phyloP scores from a whole-genome alignment of 2,329 filamentous ascomycete species.

The Coleophoma crateriformis region DNA sequence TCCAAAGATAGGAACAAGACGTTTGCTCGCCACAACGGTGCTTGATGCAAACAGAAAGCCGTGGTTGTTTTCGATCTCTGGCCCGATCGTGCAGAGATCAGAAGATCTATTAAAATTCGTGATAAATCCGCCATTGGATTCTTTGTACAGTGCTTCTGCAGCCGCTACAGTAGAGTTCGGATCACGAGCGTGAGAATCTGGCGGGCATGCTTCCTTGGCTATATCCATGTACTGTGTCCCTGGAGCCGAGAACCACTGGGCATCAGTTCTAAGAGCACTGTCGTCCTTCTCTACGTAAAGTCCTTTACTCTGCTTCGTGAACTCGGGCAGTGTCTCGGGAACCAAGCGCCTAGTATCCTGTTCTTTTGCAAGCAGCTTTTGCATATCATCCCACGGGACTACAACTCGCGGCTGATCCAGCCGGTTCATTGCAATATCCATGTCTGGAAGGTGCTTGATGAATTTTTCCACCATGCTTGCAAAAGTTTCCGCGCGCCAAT shows the following conservation, averaged over 20 bases:
- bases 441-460: constrained; percentile 50
- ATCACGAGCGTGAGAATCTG: constrained; percentile 42
- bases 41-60: constrained; percentile 52
- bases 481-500: constrained; percentile 37
- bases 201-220: constrained; percentile 49
- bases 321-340: constrained; percentile 34
- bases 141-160: constrained; percentile 32
- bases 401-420: constrained; percentile 60
- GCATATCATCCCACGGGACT: constrained; percentile 51
- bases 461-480: constrained; percentile 32
- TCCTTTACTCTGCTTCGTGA: constrained; percentile 34
- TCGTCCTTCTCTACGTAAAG: constrained; percentile 15
- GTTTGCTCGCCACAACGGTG: constrained; percentile 43
- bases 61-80: constrained; percentile 41
- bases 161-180: constrained; percentile 22
- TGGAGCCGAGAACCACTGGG: constrained; percentile 21
- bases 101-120: constrained; percentile 52
- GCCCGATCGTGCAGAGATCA: constrained; percentile 52
- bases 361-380: constrained; percentile 43
- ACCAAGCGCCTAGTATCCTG: constrained; percentile 35
- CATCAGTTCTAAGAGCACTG: constrained; percentile 9
- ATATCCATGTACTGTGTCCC: constrained; percentile 54
- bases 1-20: constrained; percentile 55
- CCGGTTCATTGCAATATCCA: constrained; percentile 62
- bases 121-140: constrained; percentile 43